Conservation (phyloP, 345 rosid species). For the Conringia planisiliqua region DNA sequence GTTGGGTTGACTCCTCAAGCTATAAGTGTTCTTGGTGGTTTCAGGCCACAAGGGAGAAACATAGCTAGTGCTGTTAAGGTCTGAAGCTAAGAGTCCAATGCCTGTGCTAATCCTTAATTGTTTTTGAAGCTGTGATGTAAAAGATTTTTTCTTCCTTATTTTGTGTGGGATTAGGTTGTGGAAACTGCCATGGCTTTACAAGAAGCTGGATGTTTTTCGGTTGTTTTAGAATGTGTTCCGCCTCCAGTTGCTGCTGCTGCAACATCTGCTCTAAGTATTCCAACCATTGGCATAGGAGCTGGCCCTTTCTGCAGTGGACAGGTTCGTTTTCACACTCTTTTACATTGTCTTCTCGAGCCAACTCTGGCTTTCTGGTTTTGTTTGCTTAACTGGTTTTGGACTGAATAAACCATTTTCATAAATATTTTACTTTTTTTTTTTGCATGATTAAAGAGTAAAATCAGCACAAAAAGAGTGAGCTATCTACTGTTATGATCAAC, state of each 20-base stretch:
- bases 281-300: slow-evolving; percentile 97
- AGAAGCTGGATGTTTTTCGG: slow-evolving; percentile 89
- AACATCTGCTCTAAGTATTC: slow-evolving; percentile 75
- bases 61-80: slow-evolving; percentile 85
- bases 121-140: not conserved
- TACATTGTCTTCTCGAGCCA: not conserved
- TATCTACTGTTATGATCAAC: not conserved
- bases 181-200: slow-evolving; percentile 93
- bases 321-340: slow-evolving; percentile 38
- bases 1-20: slow-evolving; percentile 98
- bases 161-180: slow-evolving; percentile 58
- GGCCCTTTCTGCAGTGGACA: slow-evolving; percentile 96
- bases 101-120: not conserved
- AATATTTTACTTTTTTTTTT: no score
- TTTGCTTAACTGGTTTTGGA: not conserved
- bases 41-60: slow-evolving; percentile 87
- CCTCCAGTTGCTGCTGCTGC: slow-evolving; percentile 91
- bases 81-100: not conserved
- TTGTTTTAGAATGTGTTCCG: slow-evolving; percentile 91
- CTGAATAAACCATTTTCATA: not conserved
- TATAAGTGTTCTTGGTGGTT: slow-evolving; percentile 94
- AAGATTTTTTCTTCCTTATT: not conserved
- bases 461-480: not conserved
- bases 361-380: not conserved
- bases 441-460: not conserved